These are phyloP conservation scores for Hypericum androsaemum DNA, from an alignment of 345 rosid species.

Conservation along the genomic window DNA sequence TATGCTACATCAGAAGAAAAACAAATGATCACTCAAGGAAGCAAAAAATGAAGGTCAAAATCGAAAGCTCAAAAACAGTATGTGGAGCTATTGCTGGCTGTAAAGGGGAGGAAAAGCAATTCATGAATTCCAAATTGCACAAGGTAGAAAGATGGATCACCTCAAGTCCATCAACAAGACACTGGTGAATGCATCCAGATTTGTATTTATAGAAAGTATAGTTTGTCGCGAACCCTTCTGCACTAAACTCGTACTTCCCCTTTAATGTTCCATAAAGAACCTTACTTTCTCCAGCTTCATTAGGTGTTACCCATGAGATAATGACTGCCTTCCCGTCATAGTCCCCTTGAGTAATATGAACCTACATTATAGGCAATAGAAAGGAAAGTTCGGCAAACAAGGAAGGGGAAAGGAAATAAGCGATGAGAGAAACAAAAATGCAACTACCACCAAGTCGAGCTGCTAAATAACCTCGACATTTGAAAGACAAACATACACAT, in stretches of 20 bases:
- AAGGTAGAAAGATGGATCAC: slow-evolving; percentile 9
- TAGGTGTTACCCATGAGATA: slow-evolving; percentile 33
- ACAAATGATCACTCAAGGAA: too few species aligned
- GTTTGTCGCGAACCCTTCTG: slow-evolving; percentile 18
- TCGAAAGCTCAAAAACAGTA: too few species aligned
- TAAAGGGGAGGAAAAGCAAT: too few species aligned
- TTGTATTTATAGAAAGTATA: slow-evolving; percentile 30
- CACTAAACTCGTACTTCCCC: slow-evolving; percentile 20
- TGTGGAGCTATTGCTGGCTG: too few species aligned
- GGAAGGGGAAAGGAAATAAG: too few species aligned
- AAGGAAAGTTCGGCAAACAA: too few species aligned
- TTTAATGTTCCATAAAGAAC: slow-evolving; percentile 23
- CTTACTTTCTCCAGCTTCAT: slow-evolving; percentile 16
- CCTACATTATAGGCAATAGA: slow-evolving; percentile 10
- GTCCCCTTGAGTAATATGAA: slow-evolving; percentile 39
- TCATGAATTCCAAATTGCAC: too few species aligned
- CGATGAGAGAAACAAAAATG: too few species aligned
- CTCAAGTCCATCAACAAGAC: slow-evolving; percentile 29
- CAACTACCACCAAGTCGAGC: too few species aligned
- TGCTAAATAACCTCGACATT: too few species aligned
- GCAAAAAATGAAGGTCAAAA: too few species aligned
- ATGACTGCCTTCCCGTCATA: slow-evolving; percentile 34
- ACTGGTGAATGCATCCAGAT: slow-evolving; percentile 45
- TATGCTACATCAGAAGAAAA: slow-evolving; percentile 14
- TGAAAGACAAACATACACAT: too few species aligned